Percentiles rank a stretch among this genome's conserved stretches.
Conservation (phyloP, 2,329 filamentous ascomycete species). For the Nigrospora osmanthi region DNA sequence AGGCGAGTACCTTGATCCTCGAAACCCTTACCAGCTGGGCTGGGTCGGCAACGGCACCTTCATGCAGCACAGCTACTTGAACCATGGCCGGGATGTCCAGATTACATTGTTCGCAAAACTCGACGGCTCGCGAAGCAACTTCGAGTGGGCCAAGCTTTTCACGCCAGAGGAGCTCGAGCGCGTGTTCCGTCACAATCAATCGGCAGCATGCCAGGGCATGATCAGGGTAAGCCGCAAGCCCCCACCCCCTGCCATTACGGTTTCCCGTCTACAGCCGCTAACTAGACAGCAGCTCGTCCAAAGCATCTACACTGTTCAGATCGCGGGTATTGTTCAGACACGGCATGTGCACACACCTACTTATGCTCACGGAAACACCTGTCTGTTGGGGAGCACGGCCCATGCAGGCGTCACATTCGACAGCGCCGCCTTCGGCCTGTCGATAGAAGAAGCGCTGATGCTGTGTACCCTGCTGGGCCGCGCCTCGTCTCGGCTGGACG, state of each 20-base stretch:
- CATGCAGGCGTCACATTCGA: conserved; percentile 14
- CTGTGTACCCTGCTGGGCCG: conserved; percentile 16
- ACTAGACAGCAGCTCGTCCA: conserved; percentile 15
- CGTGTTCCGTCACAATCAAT: conserved; percentile 12
- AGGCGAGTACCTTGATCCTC: conserved; percentile 13
- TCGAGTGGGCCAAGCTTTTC: conserved; percentile 17
- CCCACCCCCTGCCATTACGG: not conserved
- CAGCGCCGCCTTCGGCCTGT: conserved; percentile 8
- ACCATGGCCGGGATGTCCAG: conserved; percentile 17
- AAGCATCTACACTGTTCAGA: conserved; percentile 20
- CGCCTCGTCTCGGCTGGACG: conserved; percentile 8
- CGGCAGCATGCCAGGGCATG: conserved; percentile 16
- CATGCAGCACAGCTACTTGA: conserved; percentile 15
- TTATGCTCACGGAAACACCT: conserved; percentile 13
- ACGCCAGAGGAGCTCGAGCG: conserved; percentile 21
- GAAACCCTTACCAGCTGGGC: conserved; percentile 12
- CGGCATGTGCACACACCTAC: conserved; percentile 11
- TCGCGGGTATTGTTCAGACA: conserved; percentile 17
- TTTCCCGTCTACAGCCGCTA: not conserved
- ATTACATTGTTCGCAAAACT: conserved; percentile 12
- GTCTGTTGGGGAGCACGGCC: conserved; percentile 17
- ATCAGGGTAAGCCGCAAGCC: conserved; percentile 14
- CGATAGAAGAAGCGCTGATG: conserved; percentile 18
- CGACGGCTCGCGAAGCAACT: conserved; percentile 3
- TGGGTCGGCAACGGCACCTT: conserved; percentile 19